Conservation (phyloP, 2,329 filamentous ascomycete genomes). For the Epichloe glyceriae region DNA sequence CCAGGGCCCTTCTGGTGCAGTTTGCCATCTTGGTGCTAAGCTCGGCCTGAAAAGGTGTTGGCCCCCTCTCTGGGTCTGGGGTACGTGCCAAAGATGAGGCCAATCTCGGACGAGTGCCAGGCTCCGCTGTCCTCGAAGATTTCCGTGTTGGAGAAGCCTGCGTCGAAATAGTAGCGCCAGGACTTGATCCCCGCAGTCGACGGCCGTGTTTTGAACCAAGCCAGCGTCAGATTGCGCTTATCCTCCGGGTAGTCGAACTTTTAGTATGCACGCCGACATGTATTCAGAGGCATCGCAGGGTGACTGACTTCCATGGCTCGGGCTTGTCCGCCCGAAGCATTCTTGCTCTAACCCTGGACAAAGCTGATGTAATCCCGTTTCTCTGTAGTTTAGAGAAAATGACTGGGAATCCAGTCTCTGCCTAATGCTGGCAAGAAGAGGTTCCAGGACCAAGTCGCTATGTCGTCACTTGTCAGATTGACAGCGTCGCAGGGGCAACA, state of each 20-base stretch:
- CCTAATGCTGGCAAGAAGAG: no score
- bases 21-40: neutral
- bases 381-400: neutral
- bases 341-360: no score
- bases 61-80: neutral
- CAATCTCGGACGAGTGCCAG: conserved; percentile 2
- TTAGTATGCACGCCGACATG: conserved; percentile 1
- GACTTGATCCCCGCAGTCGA: neutral
- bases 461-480: no score
- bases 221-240: neutral
- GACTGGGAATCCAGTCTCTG: no score
- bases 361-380: no score
- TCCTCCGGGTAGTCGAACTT: neutral
- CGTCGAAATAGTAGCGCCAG: conserved; percentile 4
- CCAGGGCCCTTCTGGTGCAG: neutral
- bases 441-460: no score
- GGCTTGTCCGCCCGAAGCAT: neutral
- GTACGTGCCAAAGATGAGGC: conserved; percentile 4
- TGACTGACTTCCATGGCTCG: neutral
- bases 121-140: neutral
- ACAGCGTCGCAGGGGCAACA: no score
- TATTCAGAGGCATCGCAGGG: neutral
- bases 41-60: neutral
- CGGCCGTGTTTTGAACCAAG: conserved; percentile 1
- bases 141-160: neutral